Conservation (phyloP, 352 stramenopile species). For the Globisporangium polare region DNA sequence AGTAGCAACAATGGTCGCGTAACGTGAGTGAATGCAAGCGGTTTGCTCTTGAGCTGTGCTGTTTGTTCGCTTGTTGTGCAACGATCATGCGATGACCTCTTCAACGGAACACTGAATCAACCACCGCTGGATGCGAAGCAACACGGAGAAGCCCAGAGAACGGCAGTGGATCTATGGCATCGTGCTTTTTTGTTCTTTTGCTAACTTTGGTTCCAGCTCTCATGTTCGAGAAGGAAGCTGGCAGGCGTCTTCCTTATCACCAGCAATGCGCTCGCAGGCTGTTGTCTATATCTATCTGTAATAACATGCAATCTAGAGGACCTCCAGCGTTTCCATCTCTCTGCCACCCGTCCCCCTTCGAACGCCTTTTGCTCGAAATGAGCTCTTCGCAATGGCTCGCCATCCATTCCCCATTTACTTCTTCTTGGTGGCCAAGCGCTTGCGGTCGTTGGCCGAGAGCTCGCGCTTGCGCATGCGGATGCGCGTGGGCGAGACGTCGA, state of each 20-base stretch:
- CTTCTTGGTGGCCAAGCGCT: conserved; percentile 45
- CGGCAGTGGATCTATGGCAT: background rate
- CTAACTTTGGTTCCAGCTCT: background rate
- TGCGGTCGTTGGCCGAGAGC: conserved; percentile 57
- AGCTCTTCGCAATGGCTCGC: background rate
- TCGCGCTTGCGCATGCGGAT: conserved; percentile 91
- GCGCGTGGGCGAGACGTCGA: conserved; percentile 95
- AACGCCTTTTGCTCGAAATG: too few species aligned
- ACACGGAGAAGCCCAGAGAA: background rate
- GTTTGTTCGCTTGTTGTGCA: too few species aligned
- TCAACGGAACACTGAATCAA: too few species aligned
- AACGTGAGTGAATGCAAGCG: background rate
- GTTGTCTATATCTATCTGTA: conserved; percentile 10
- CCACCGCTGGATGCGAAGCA: too few species aligned
- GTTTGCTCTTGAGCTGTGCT: background rate
- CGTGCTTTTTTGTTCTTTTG: background rate
- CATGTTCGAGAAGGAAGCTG: background rate
- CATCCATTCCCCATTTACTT: conserved; percentile 29
- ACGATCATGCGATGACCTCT: background rate
- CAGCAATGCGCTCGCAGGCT: background rate
- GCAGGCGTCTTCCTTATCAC: background rate
- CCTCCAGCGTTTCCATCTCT: background rate
- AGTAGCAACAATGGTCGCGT: background rate
- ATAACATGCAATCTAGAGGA: conserved; percentile 10
- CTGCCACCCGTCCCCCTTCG: background rate